Evolutionary conservation across 164 flowering plant species (phyloP).

Genomic region (Macadamia tetraphylla): DNA sequence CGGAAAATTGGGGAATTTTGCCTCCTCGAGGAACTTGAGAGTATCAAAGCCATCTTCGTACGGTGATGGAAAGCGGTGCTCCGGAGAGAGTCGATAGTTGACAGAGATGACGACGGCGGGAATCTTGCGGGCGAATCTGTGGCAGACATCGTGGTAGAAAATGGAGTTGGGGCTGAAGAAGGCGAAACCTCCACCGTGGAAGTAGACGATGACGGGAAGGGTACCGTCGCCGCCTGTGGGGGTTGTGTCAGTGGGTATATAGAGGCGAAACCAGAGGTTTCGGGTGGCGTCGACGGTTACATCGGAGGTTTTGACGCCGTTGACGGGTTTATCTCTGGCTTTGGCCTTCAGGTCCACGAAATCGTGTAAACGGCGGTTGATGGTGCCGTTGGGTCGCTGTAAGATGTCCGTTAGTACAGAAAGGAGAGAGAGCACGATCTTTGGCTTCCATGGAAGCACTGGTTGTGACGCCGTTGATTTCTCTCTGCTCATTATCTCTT

Average conservation of each 20-base stretch:
- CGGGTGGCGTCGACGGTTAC: constrained; percentile 19
- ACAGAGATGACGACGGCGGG: constrained; percentile 22
- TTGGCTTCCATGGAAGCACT: constrained; percentile 11
- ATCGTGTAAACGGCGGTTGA: constrained; percentile 23
- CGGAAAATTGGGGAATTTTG: not conserved
- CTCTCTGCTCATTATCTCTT: not conserved
- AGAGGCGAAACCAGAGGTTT: constrained; percentile 34
- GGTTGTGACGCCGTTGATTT: not conserved
- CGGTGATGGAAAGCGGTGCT: not conserved
- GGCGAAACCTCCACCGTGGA: constrained; percentile 27
- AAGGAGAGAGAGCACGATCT: constrained; percentile 1
- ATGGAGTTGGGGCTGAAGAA: constrained; percentile 8
- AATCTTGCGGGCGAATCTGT: constrained; percentile 11
- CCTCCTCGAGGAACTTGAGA: constrained; percentile 7
- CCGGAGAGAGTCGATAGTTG: not conserved
- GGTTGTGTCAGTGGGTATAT: constrained; percentile 8
- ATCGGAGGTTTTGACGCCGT: constrained; percentile 16
- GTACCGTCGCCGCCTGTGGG: not conserved
- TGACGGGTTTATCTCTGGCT: not conserved
- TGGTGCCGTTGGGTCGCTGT: constrained; percentile 19
- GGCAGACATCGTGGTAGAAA: constrained; percentile 16
- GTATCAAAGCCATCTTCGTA: not conserved
- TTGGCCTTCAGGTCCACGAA: not conserved
- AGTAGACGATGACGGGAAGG: constrained; percentile 30
- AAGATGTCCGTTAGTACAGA: constrained; percentile 6